Percentiles rank a stretch among this genome's conserved stretches.
phyloP scores from a whole-genome alignment of 345 rosid species.

The Corchorus olitorius region DNA sequence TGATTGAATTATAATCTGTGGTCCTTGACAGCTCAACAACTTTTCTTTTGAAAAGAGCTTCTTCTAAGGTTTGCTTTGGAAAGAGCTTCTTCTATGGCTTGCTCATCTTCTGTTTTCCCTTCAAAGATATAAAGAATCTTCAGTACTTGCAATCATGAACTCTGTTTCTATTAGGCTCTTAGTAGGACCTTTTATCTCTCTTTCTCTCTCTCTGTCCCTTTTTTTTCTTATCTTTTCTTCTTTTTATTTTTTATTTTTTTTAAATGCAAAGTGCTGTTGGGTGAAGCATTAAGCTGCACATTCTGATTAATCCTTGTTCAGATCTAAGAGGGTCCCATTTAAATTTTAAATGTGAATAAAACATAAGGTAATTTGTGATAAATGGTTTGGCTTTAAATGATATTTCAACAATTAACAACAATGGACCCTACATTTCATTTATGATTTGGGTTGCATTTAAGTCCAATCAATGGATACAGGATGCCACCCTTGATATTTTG shows the following conservation, averaged over 20 bases:
- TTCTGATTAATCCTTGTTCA: neutral
- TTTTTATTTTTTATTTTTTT: neutral
- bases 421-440: slow-evolving; percentile 14
- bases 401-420: neutral
- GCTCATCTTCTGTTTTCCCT: neutral
- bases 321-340: slow-evolving; percentile 13
- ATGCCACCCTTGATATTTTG: slow-evolving; percentile 1
- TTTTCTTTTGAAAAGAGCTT: slow-evolving; percentile 1
- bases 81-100: slow-evolving; percentile 11
- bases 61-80: slow-evolving; percentile 12
- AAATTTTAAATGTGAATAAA: neutral
- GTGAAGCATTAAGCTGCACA: neutral
- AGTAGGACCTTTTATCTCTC: neutral
- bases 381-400: slow-evolving; percentile 5
- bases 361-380: slow-evolving; percentile 7
- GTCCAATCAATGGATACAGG: neutral
- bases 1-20: slow-evolving; percentile 3
- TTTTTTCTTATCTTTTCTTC: neutral
- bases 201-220: neutral
- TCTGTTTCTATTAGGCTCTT: neutral
- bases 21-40: slow-evolving; percentile 23
- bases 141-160: slow-evolving; percentile 1
- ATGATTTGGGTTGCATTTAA: neutral
- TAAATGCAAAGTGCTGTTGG: neutral
- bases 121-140: neutral